phyloP scores from a whole-genome alignment of 2,329 filamentous ascomycete genomes.

The Raffaelea deltoideospora region DNA sequence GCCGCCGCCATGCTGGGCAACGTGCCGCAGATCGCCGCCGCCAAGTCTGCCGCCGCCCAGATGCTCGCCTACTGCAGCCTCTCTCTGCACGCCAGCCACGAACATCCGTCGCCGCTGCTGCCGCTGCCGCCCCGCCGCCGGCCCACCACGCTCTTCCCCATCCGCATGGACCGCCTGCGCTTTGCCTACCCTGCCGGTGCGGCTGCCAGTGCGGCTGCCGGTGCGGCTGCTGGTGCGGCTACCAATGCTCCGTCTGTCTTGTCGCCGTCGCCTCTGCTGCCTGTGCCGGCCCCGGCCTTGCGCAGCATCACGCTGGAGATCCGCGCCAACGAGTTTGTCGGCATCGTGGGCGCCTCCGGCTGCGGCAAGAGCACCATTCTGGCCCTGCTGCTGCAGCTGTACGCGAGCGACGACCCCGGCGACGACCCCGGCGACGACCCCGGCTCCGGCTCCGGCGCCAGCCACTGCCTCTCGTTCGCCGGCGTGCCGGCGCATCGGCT shows the following conservation, averaged over 20 bases:
- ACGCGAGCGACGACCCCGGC: slow-evolving; percentile 19
- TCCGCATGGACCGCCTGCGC: slow-evolving; percentile 39
- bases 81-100: slow-evolving; percentile 36
- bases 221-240: too few species aligned
- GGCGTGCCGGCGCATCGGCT: slow-evolving; percentile 40
- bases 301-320: slow-evolving; percentile 52
- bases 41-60: slow-evolving; percentile 55
- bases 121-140: slow-evolving; percentile 18
- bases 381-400: slow-evolving; percentile 59
- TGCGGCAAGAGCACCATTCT: slow-evolving; percentile 84
- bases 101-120: slow-evolving; percentile 21
- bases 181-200: slow-evolving; percentile 53
- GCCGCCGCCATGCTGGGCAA: slow-evolving; percentile 54
- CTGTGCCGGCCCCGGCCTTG: too few species aligned
- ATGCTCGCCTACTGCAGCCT: slow-evolving; percentile 57
- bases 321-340: slow-evolving; percentile 47
- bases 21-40: slow-evolving; percentile 67
- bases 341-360: slow-evolving; percentile 71
- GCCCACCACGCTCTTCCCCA: slow-evolving; percentile 23
- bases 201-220: too few species aligned
- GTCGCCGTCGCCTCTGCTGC: slow-evolving; percentile 25
- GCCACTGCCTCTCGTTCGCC: slow-evolving; percentile 45
- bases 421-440: too few species aligned
- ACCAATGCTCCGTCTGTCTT: not conserved
- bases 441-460: too few species aligned